Evolutionary conservation across 495 filamentous ascomycete genomes (phyloP).

Genomic region (Filosporella fistucella): DNA sequence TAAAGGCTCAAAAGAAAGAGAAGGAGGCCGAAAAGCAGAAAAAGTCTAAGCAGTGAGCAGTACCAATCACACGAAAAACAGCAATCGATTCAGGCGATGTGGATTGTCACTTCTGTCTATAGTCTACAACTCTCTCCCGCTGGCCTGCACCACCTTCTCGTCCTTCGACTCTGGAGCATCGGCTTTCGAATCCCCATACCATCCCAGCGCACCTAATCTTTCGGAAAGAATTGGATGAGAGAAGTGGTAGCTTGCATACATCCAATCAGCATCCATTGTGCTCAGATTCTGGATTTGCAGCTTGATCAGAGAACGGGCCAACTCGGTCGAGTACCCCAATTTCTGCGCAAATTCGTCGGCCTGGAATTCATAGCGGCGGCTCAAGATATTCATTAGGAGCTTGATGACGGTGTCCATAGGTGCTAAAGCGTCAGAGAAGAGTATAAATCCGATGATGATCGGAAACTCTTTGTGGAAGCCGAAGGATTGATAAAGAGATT

Average conservation of each 20-base stretch:
- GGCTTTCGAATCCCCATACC: conserved; percentile 48
- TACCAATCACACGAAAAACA: background rate
- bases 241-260: conserved; percentile 97
- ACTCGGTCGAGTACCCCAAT: conserved; percentile 80
- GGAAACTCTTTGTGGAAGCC: conserved; percentile 82
- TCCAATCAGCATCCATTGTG: conserved; percentile 97
- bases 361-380: conserved; percentile 90
- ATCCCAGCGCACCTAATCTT: conserved; percentile 83
- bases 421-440: conserved; percentile 90
- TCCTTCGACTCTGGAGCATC: conserved; percentile 38
- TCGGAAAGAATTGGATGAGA: conserved; percentile 95
- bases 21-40: conserved; percentile 4
- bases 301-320: conserved; percentile 87
- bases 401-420: conserved; percentile 91
- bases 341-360: conserved; percentile 84
- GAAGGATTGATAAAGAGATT: conserved; percentile 83
- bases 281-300: conserved; percentile 97
- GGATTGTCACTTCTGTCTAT: background rate
- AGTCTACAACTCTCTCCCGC: conserved; percentile 25
- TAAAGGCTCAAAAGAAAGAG: conserved; percentile 13
- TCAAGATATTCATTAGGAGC: conserved; percentile 92
- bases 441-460: conserved; percentile 92
- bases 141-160: conserved; percentile 23
- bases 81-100: background rate
- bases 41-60: conserved; percentile 2